Percentiles rank a stretch among this genome's conserved stretches.
Conservation (phyloP, 2,329 filamentous ascomycete genomes). For the Westerdykella ornata region DNA sequence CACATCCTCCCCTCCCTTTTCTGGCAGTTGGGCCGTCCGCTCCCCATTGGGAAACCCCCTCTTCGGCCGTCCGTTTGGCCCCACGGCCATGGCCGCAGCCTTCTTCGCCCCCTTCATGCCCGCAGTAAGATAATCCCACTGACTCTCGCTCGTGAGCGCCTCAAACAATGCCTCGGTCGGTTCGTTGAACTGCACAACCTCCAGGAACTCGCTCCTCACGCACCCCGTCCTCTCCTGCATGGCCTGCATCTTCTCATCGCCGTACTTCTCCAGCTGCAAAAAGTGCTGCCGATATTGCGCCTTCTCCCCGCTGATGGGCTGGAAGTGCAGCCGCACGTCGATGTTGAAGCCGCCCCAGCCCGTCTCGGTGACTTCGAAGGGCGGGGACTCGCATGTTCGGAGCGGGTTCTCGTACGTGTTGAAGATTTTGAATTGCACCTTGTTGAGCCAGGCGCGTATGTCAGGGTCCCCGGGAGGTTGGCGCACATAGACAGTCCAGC, state of each 20-base stretch:
- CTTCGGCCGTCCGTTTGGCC: conserved; percentile 28
- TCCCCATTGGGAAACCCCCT: conserved; percentile 33
- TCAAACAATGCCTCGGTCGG: conserved; percentile 90
- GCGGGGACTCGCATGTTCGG: conserved; percentile 66
- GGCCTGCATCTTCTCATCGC: conserved; percentile 58
- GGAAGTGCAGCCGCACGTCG: conserved; percentile 89
- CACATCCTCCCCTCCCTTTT: conserved; percentile 28
- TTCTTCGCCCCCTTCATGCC: conserved; percentile 41
- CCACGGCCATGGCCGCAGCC: conserved; percentile 18
- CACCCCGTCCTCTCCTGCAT: conserved; percentile 49
- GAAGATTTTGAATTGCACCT: conserved; percentile 97
- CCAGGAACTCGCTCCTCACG: conserved; percentile 75
- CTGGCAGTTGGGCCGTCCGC: conserved; percentile 31
- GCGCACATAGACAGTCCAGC: conserved; percentile 91
- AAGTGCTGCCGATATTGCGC: conserved; percentile 93
- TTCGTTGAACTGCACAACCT: conserved; percentile 96
- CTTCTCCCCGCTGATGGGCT: conserved; percentile 81
- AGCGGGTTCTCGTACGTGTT: conserved; percentile 91
- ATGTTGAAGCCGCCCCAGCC: conserved; percentile 99
- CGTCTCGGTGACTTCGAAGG: conserved; percentile 81
- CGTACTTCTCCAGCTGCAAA: conserved; percentile 84
- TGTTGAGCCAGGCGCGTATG: conserved; percentile 90
- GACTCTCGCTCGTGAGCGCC: conserved; percentile 67
- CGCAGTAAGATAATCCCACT: conserved; percentile 42
- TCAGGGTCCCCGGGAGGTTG: conserved; percentile 78